Evolutionary conservation across 306 rosid species (phyloP), one percentile per base, ranked within the genome.

Genomic region (Vigna mungo): DNA sequence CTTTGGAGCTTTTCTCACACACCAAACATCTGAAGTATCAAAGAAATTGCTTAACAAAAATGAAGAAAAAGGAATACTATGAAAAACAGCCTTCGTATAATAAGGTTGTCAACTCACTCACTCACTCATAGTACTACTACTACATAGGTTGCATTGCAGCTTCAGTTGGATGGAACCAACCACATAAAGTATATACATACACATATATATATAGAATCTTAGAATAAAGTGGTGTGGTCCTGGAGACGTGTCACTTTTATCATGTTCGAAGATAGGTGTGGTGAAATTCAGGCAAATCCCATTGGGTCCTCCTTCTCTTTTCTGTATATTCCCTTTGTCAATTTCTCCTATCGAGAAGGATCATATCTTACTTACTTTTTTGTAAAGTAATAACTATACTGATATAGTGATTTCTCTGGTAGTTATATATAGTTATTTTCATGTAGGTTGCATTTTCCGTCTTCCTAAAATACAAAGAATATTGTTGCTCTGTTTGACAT

Each of bases 231-330:
- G 0, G 80, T 52, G 86, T 78, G 87, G 90, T 84, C 80, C 79
- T 72, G 39, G 59, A 75, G 75, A 49, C 20, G 48, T 62, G 75
- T 34, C 65, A 62, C 80, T 75, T 69, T 76, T 81, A 76, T 64
- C 80, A 52, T 63, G 43, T 49, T 76, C 6, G 13, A 75, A 64
- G 67, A 5, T 58, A 5, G 70, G 10, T 87, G 90, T 48, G 91
- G 87, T 89, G 91, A 89, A 87, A 82, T 76, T 89, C 87, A 89
- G 79, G 91, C 90, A 65, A 89, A 89, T 87, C 88, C 66, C 78
- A 47, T 37, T 68, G 89, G 89, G 87, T 56, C 91, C 84, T 80
- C 59, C 43, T 6, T 48, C 8, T 48, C 72, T 72, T 73, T 37
- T 76, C 66, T 82, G 30, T 77, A 83, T 60, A 68, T 71, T 62